A percentile compares a stretch with the other conserved stretches of the same genome.
These are phyloP conservation scores for Leptomonas pyrrhocoris DNA, from an alignment of 208 protist species.

Conservation along the genomic window DNA sequence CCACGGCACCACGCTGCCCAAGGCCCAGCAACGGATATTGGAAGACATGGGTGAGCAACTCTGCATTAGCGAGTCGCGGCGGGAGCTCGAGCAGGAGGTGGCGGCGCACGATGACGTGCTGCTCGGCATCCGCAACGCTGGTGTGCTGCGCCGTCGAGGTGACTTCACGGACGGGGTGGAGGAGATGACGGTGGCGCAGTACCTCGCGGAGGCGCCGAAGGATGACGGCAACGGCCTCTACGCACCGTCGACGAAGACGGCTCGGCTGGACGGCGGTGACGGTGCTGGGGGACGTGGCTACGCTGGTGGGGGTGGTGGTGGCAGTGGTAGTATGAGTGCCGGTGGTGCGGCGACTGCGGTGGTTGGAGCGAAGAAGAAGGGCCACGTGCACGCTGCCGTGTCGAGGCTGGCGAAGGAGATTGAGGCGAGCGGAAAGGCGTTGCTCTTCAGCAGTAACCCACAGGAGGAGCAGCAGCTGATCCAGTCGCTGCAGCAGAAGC, in stretches of 20 bases:
- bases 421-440: slow-evolving; percentile 14
- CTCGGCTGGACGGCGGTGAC: slow-evolving; percentile 32
- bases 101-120: slow-evolving; percentile 62
- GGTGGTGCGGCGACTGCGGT: slow-evolving; percentile 3
- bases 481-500: slow-evolving; percentile 31
- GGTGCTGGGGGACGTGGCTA: not conserved
- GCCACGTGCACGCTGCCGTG: slow-evolving; percentile 23
- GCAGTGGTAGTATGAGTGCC: not conserved
- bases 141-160: slow-evolving; percentile 56
- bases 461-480: slow-evolving; percentile 30
- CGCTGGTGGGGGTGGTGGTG: not conserved
- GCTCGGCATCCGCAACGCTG: slow-evolving; percentile 46
- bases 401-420: slow-evolving; percentile 35
- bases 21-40: slow-evolving; percentile 60
- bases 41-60: slow-evolving; percentile 72
- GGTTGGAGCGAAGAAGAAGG: slow-evolving; percentile 24
- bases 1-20: slow-evolving; percentile 45
- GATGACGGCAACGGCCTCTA: slow-evolving; percentile 52
- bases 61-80: slow-evolving; percentile 46
- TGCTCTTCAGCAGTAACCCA: slow-evolving; percentile 13
- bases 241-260: slow-evolving; percentile 25
- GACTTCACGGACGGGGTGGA: slow-evolving; percentile 88
- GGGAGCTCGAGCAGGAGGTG: slow-evolving; percentile 50
- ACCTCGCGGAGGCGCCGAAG: slow-evolving; percentile 18
- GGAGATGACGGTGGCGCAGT: slow-evolving; percentile 59